These are phyloP conservation scores for Conticribra guillardii DNA, from an alignment of 108 stramenopile genomes.

Conservation along the genomic window DNA sequence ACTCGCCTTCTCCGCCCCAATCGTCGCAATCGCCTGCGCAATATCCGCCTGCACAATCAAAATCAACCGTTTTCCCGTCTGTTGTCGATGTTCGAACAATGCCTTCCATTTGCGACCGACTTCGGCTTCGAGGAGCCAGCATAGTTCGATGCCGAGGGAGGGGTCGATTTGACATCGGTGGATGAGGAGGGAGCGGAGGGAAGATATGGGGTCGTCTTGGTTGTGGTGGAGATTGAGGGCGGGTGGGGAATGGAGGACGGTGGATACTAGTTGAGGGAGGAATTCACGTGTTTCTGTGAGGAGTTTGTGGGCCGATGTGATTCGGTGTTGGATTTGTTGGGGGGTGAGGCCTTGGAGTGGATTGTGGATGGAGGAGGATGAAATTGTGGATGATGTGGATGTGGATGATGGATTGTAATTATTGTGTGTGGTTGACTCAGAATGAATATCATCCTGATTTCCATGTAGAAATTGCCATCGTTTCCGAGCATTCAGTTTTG, in stretches of 20 bases:
- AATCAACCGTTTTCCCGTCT: conserved; percentile 81
- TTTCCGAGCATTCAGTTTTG: conserved; percentile 1
- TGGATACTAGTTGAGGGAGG: conserved; percentile 85
- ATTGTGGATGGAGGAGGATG: conserved; percentile 1
- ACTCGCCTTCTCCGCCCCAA: conserved; percentile 78
- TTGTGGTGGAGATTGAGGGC: conserved; percentile 51
- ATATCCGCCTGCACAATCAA: conserved; percentile 85
- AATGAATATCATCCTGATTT: conserved; percentile 6
- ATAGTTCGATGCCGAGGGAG: conserved; percentile 83
- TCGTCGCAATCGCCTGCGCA: conserved; percentile 77
- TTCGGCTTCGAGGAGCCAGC: conserved; percentile 91
- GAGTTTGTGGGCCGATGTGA: conserved; percentile 34
- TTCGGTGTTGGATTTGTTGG: conserved; percentile 11
- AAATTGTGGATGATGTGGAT: no score
- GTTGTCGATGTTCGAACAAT: conserved; percentile 86
- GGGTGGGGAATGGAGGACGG: conserved; percentile 79
- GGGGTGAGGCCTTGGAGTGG: conserved; percentile 9
- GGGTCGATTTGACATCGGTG: conserved; percentile 72
- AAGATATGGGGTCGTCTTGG: conserved; percentile 67
- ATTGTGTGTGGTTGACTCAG: no score
- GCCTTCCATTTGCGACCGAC: conserved; percentile 89
- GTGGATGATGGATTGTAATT: no score
- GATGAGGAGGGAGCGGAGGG: conserved; percentile 67
- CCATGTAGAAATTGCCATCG: conserved; percentile 16
- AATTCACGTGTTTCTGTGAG: conserved; percentile 63